Conservation (phyloP, 805 yeast species). For the Wickerhamiella vanderwaltii region DNA sequence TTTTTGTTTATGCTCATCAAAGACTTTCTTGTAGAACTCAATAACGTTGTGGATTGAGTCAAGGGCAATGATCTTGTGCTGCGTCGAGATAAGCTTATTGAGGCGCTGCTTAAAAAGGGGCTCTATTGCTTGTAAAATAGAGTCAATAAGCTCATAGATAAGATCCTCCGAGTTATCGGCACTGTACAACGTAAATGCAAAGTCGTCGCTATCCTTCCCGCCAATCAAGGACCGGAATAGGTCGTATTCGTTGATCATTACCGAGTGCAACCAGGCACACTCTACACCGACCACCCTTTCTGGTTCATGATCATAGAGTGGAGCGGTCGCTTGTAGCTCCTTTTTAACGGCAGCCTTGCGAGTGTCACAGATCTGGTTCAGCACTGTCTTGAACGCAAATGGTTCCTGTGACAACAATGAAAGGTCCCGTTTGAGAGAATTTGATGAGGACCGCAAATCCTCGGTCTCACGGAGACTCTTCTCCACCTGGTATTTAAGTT, state of each 20-base stretch:
- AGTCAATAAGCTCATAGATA: conserved; percentile 28
- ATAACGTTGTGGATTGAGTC: conserved; percentile 51
- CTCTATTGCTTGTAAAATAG: conserved; percentile 42
- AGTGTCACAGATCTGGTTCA: conserved; percentile 52
- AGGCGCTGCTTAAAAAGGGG: conserved; percentile 51
- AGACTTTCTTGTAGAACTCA: conserved; percentile 57
- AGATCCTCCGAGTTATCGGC: conserved; percentile 13
- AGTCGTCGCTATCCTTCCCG: conserved; percentile 25
- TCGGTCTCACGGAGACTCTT: conserved; percentile 17
- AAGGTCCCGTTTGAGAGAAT: conserved; percentile 16
- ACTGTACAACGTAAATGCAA: conserved; percentile 12
- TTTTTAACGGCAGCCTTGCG: conserved; percentile 51
- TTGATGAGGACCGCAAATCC: no score
- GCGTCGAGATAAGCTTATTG: conserved; percentile 58
- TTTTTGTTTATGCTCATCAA: conserved; percentile 33
- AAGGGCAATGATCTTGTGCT: conserved; percentile 42
- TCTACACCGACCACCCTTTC: conserved; percentile 74
- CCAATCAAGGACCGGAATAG: conserved; percentile 48
- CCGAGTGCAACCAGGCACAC: conserved; percentile 74
- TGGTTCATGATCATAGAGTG: conserved; percentile 42
- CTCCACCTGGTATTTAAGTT: conserved; percentile 36
- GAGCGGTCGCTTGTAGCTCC: conserved; percentile 37
- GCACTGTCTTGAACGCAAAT: conserved; percentile 40
- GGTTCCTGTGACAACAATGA: conserved; percentile 28
- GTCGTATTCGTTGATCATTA: conserved; percentile 80